These are phyloP conservation scores for Plenodomus tracheiphilus DNA, from an alignment of 2,329 filamentous ascomycete species.

Conservation along the genomic window DNA sequence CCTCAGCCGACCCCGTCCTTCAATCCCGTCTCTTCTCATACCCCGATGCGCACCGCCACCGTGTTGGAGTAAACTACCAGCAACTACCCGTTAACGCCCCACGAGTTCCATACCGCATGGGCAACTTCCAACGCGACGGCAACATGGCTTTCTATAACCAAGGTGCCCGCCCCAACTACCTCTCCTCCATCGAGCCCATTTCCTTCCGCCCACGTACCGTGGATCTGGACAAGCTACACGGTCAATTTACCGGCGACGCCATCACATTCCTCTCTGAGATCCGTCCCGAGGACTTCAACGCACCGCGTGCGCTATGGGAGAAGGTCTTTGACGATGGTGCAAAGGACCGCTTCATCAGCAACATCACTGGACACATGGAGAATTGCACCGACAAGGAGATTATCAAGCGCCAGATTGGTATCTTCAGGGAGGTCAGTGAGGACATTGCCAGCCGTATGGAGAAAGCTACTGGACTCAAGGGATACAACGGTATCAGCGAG, in stretches of 20 bases:
- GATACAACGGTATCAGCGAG: constrained; percentile 60
- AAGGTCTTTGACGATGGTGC: constrained; percentile 64
- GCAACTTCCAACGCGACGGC: constrained; percentile 74
- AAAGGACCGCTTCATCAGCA: constrained; percentile 61
- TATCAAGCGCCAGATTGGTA: constrained; percentile 66
- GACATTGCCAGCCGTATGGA: constrained; percentile 62
- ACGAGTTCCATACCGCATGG: constrained; percentile 59
- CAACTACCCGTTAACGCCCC: constrained; percentile 59
- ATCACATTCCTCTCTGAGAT: constrained; percentile 58
- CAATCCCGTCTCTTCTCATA: constrained; percentile 73
- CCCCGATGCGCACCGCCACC: constrained; percentile 65
- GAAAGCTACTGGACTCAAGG: constrained; percentile 65
- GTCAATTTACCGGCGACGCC: constrained; percentile 54
- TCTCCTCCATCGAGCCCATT: constrained; percentile 57
- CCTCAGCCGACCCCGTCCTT: constrained; percentile 70
- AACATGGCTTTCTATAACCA: constrained; percentile 70
- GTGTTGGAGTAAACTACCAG: constrained; percentile 62
- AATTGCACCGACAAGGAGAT: constrained; percentile 62
- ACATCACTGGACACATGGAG: constrained; percentile 64
- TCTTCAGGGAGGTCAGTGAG: constrained; percentile 65
- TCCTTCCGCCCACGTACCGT: constrained; percentile 52
- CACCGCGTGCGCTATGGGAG: constrained; percentile 62
- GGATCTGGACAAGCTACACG: constrained; percentile 55
- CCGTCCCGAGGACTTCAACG: constrained; percentile 58
- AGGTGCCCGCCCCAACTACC: constrained; percentile 61